Base-by-base conservation (phyloP, 495 filamentous ascomycete species). In the Aspergillus egyptiacus region DNA sequence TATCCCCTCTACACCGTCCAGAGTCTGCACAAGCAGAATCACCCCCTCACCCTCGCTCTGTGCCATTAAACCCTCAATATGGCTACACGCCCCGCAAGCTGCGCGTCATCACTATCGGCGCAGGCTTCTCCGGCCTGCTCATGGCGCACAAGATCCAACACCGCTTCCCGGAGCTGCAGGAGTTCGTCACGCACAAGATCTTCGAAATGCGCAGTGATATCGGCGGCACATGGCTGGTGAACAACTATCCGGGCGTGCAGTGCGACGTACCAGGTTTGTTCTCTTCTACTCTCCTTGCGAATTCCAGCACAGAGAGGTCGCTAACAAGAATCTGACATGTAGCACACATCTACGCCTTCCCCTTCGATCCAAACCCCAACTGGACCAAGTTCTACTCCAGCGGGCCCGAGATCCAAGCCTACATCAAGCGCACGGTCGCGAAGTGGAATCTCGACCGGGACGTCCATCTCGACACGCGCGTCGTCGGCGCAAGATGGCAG, bases 371-470 rank as follows among this genome's bases (percentile, higher is more conserved):
- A 6, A 85, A 84, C 50, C 67, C 72, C 4, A 62, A 78, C 48
- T 87, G 83, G 82, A 71, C 70, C 2, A 63, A 74, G 23, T 70
- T 76, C 43, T 85, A 79, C 50, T 74, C 78, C 6, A 60, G 66
- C 17, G 77, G 78, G 0, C 60, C 60, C 4, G 82, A 86, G 57
- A 85, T 87, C 37, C 60, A 67, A 14, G 69, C 70, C 23, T 87
- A 86, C 49, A 77, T 79, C 57, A 63, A 78, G 28, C 50, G 59
- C 0, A 61, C 78, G 3, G 74, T 73, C 2, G 55, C 62, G 14
- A 83, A 81, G 57, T 76, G 78, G 59, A 68, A 74, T 13, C 66
- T 84, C 3, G 68, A 74, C 28, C 60, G 70, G 27, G 65, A 76
- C 40, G 49, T 78, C 10, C 64, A 70, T 32, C 57, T 78, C 13